Base-by-base conservation (phyloP, 192 early-diverging fungal genomes). In the Coemansia sp. region DNA sequence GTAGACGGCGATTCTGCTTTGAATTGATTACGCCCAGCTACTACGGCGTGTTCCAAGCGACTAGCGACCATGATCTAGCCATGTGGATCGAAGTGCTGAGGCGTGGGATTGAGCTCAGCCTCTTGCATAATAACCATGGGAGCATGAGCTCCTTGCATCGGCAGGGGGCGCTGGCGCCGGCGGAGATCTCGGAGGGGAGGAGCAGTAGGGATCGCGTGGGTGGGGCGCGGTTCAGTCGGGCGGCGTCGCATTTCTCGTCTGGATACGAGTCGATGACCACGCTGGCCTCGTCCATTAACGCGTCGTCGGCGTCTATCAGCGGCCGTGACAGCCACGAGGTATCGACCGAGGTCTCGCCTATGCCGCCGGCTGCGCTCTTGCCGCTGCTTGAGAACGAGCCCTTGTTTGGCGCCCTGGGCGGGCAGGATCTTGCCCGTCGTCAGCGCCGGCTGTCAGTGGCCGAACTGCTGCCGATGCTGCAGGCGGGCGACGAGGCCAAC, bases 21-120 rank as follows among this genome's bases (percentile, higher is more conserved):
- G 91, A 93, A 52, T 69, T 94, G 18, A 91, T 94, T 41, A 90
- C 91, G 16, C 91, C 93, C 8, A 79, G 83, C 61, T 86, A 88
- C 37, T 83, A 88, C 26, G 85, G 85, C 64, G 83, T 88, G 14
- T 80, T 93, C 56, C 93, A 94, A 73, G 91, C 93, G 1, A 86
- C 89, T 38, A 86, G 86, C 62, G 80, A 86, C 56, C 64, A 73
- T 52, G 88, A 91, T 25, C 77, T 89, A 82, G 63, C 73, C 11
- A 84, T 86, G 42, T 94, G 93, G 93, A 82, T 94, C 10, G 76
- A 85, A 16, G 83, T 84, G 13, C 69, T 83, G 39, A 69, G 75
- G 1, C 80, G 79, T 39, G 79, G 70, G 3, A 82, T 82, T 25
- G 79, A 82, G 68, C 66, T 76, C 18, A 70, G 74, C 4, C 68